These are phyloP conservation scores for Oryza nivara DNA, from an alignment of 176 grass and related monocot genomes.

Conservation along the genomic window DNA sequence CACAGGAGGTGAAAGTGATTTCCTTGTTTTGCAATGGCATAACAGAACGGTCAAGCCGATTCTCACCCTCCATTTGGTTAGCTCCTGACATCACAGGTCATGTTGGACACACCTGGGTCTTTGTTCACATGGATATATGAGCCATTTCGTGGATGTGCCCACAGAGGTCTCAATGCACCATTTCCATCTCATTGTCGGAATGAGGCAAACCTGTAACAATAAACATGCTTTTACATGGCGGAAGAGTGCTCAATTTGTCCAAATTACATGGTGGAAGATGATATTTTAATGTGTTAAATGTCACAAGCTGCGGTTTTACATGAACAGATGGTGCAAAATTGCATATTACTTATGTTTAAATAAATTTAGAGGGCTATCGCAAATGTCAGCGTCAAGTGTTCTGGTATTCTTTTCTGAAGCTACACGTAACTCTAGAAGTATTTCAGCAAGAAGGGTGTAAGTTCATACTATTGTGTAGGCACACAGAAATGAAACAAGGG, in stretches of 20 bases:
- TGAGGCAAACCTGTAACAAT: background rate
- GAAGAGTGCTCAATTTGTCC: background rate
- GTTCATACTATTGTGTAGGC: background rate
- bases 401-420: background rate
- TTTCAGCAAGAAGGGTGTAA: background rate
- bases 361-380: background rate
- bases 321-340: background rate
- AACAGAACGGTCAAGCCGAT: too few relatives aligned
- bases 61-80: background rate
- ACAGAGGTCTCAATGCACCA: background rate
- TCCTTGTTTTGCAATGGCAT: conserved; percentile 1
- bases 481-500: background rate
- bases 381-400: background rate
- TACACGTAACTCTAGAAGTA: conserved; percentile 13
- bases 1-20: background rate
- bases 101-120: background rate
- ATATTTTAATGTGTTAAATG: background rate
- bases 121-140: background rate
- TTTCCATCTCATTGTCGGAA: conserved; percentile 3
- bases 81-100: background rate
- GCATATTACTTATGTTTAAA: background rate
- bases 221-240: conserved; percentile 7
- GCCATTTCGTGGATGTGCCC: too few relatives aligned
- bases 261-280: conserved; percentile 7
- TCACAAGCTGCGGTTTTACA: conserved; percentile 2